A percentile compares a stretch with the other conserved stretches of the same genome.
phyloP scores from a whole-genome alignment of 2,329 filamentous ascomycete genomes.

The Chlorencoelia australis region DNA sequence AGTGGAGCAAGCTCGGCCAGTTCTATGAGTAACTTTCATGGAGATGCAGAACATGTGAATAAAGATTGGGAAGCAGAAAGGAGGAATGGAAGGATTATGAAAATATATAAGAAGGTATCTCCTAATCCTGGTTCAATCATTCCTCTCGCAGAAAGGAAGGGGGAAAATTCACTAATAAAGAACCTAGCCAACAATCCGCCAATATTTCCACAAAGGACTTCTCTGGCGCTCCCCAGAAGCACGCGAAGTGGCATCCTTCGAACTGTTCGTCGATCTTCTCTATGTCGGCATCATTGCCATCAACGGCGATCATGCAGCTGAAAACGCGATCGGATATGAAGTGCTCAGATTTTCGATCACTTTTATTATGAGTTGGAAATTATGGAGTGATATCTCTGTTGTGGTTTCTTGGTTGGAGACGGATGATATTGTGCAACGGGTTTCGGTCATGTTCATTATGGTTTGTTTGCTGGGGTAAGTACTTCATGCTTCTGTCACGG shows the following conservation, averaged over 20 bases:
- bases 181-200: conserved; percentile 43
- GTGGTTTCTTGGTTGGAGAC: conserved; percentile 51
- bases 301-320: conserved; percentile 50
- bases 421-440: conserved; percentile 48
- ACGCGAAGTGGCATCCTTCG: conserved; percentile 53
- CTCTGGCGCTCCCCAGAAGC: conserved; percentile 49
- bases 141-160: neutral
- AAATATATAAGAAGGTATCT: conserved; percentile 41
- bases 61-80: conserved; percentile 29
- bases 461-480: conserved; percentile 46
- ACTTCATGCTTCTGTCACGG: neutral
- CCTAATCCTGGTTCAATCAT: neutral
- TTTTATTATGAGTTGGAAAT: conserved; percentile 49
- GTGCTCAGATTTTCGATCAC: conserved; percentile 51
- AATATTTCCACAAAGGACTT: conserved; percentile 57
- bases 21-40: conserved; percentile 18
- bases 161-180: neutral
- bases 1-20: conserved; percentile 15
- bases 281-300: conserved; percentile 49
- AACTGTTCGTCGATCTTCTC: conserved; percentile 54
- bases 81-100: conserved; percentile 35
- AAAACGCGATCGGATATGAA: conserved; percentile 42
- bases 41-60: conserved; percentile 24
- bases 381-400: conserved; percentile 50
- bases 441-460: conserved; percentile 50